Evolutionary conservation across 2,329 filamentous ascomycete genomes (phyloP), one percentile per base, ranked within the genome.

Genomic region (Intubia oerlemansii): DNA sequence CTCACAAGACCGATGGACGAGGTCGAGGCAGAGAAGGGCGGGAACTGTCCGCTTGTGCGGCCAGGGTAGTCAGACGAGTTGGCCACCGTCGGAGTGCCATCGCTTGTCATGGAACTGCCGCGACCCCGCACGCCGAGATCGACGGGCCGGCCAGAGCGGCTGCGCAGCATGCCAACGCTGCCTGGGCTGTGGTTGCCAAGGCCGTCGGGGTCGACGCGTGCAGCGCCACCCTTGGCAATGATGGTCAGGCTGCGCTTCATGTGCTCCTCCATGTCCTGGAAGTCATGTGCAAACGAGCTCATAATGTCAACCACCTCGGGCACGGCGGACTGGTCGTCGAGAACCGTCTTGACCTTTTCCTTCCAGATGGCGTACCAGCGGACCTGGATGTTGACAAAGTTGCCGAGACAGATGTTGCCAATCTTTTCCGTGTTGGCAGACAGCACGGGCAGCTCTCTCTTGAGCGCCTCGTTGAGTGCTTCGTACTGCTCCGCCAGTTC

Each of bases 401-500:
- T 82, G 32, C 65, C 67, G 24, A 92, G 59, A 41, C 80, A 85
- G 15, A 77, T 73, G 41, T 82, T 78, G 41, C 88, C 81, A 35
- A 93, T 57, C 41, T 73, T 77, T 36, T 80, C 79, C 2, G 85
- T 93, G 37, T 88, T 54, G 7, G 57, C 53, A 29, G 88, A 91
- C 11, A 98, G 62, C 45, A 73, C 73, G 2, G 85, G 85, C 26
- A 98, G 61, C 46, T 95, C 85, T 39, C 85, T 76, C 50, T 92
- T 93, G 34, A 95, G 59, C 1, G 85, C 81, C 36, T 92, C 80
- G 44, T 95, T 95, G 34, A 98, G 59, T 7, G 82, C 81, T 23
- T 79, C 66, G 48, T 92, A 98, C 45, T 90, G 76, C 42, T 92
- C 81, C 13, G 82, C 80, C 22, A 77, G 67, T 40, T 91, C 81